These are phyloP conservation scores for Alnus rubra DNA, from an alignment of 306 rosid species.

Conservation along the genomic window DNA sequence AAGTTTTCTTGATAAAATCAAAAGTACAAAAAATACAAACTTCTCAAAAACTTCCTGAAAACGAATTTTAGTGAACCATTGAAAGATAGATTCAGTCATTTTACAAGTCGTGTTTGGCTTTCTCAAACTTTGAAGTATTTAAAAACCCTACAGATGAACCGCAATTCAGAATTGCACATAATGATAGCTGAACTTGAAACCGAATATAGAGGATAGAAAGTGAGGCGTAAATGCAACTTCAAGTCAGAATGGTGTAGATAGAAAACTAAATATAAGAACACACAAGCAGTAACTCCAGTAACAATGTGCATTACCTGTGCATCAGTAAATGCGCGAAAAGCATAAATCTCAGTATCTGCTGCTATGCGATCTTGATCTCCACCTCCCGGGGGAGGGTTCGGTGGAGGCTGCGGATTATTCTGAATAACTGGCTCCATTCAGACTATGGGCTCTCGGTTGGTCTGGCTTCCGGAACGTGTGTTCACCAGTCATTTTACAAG, in stretches of 20 bases:
- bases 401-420: too few species aligned
- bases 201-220: neutral
- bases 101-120: neutral
- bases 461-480: too few species aligned
- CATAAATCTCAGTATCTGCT: slow-evolving; percentile 97
- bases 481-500: neutral
- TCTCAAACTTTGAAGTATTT: neutral
- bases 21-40: slow-evolving; percentile 1
- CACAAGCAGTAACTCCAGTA: slow-evolving; percentile 7
- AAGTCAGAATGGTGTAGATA: neutral
- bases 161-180: slow-evolving; percentile 12
- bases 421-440: too few species aligned
- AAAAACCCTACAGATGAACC: slow-evolving; percentile 12
- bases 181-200: neutral
- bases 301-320: slow-evolving; percentile 88
- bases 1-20: slow-evolving; percentile 33
- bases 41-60: neutral
- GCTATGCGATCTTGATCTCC: too few species aligned
- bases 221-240: neutral
- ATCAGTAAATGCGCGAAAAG: slow-evolving; percentile 98
- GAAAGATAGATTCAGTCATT: too few species aligned
- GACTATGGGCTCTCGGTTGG: too few species aligned
- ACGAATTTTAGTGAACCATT: too few species aligned
- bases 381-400: too few species aligned
- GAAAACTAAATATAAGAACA: neutral